These are phyloP conservation scores for Phoenix dactylifera DNA, from an alignment of 176 grass and related monocot genomes.

Conservation along the genomic window DNA sequence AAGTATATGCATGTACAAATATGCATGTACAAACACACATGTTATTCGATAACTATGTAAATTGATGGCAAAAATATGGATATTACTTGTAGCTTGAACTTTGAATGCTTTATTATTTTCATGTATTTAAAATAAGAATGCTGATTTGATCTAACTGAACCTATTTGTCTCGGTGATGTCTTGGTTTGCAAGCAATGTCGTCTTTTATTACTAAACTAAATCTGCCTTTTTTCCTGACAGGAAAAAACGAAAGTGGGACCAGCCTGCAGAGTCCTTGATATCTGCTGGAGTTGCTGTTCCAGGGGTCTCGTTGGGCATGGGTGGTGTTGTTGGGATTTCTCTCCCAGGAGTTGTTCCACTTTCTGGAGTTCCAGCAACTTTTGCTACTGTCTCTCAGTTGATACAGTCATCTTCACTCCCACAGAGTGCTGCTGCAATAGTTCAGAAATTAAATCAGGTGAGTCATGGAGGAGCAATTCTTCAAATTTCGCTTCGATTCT, in stretches of 20 bases:
- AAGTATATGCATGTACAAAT: too few species aligned
- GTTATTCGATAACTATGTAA: too few species aligned
- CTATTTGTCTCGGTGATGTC: too few species aligned
- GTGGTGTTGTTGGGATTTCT: slow-evolving; percentile 30
- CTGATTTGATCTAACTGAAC: too few species aligned
- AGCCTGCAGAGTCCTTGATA: slow-evolving; percentile 61
- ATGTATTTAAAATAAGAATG: too few species aligned
- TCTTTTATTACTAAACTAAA: neutral
- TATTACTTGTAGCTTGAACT: too few species aligned
- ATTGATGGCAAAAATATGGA: too few species aligned
- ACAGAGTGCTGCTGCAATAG: slow-evolving; percentile 40
- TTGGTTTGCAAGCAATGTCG: too few species aligned
- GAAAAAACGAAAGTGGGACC: slow-evolving; percentile 98
- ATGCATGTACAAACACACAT: too few species aligned
- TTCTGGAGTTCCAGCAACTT: slow-evolving; percentile 21
- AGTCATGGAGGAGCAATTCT: neutral
- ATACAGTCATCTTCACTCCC: slow-evolving; percentile 21
- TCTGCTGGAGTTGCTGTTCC: slow-evolving; percentile 38
- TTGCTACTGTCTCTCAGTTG: slow-evolving; percentile 23
- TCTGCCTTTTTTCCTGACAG: slow-evolving; percentile 10
- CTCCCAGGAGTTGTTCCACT: slow-evolving; percentile 15
- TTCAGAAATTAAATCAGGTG: slow-evolving; percentile 64
- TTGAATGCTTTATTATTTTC: too few species aligned
- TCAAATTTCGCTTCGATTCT: too few species aligned
- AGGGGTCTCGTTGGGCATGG: slow-evolving; percentile 31